Base-by-base conservation (phyloP, 1,284 basidiomycete genomes). In the Papiliotrema fonsecae region DNA sequence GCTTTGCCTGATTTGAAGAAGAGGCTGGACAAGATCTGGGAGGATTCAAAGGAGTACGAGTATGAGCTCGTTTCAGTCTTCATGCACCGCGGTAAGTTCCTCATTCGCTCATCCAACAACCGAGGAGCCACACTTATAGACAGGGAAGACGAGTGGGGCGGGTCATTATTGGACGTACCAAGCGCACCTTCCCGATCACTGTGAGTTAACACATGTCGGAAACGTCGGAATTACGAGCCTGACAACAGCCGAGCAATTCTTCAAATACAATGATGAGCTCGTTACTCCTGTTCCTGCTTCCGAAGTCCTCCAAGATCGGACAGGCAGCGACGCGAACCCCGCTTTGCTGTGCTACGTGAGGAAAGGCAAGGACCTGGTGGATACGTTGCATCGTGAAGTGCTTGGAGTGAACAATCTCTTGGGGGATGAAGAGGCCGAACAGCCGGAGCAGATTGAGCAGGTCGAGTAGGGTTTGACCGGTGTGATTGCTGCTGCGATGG, bases 51-150 rank as follows among this genome's bases (percentile, higher is more conserved):
- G 6, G 75, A 80, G 25, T 82, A 82, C 22, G 84, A 86, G 45
- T 98, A 97, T 68, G 88, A 94, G 64, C 79, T 98, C 35, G 91
- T 89, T 0, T 88, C 89, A 13, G 93, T 97, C 13, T 98, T 97
- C 75, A 88, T 97, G 61, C 94, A 98, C 73, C 85, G 94, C 34
- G 92, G 91, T 86, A n/a, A n/a, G n/a, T n/a, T n/a, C n/a, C n/a
- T n/a, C n/a, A n/a, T n/a, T n/a, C n/a, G n/a, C n/a, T n/a, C n/a
- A n/a, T n/a, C n/a, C n/a, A n/a, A n/a, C n/a, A n/a, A n/a, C n/a
- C n/a, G n/a, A n/a, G n/a, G n/a, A n/a, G n/a, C n/a, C n/a, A n/a
- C n/a, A n/a, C n/a, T n/a, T n/a, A n/a, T n/a, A n/a, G n/a, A n/a
- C n/a, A n/a, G n/a, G n/a, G n/a, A 92, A 71, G 88, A 66, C 62